Conservation (phyloP, 2,329 filamentous ascomycete genomes). For the Coniochaeta sp. region DNA sequence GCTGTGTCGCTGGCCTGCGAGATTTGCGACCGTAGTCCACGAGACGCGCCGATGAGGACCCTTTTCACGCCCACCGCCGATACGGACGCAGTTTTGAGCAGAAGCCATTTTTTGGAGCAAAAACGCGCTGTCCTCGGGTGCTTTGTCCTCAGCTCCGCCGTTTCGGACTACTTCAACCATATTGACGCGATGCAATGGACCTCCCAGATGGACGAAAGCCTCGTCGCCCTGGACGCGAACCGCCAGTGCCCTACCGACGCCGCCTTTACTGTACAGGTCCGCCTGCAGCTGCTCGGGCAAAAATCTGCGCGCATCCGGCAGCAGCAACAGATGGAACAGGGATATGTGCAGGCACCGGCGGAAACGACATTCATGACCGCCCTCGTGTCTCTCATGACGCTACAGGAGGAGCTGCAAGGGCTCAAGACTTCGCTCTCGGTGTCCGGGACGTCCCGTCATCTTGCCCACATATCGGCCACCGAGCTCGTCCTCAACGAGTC, state of each 20-base stretch:
- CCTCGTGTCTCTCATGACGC: slow-evolving; percentile 5
- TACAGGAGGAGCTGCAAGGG: slow-evolving; percentile 23
- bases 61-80: too few species aligned
- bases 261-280: slow-evolving; percentile 25
- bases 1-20: slow-evolving; percentile 29
- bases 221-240: slow-evolving; percentile 18
- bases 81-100: slow-evolving; percentile 14
- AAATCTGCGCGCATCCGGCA: slow-evolving; percentile 17
- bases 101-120: slow-evolving; percentile 17
- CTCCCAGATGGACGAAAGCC: slow-evolving; percentile 28
- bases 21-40: slow-evolving; percentile 7
- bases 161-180: slow-evolving; percentile 25
- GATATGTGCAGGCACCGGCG: slow-evolving; percentile 15
- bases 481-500: slow-evolving; percentile 12
- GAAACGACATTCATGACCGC: slow-evolving; percentile 18
- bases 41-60: background rate
- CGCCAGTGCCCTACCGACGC: slow-evolving; percentile 19
- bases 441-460: slow-evolving; percentile 1
- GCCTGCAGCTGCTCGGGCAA: slow-evolving; percentile 25
- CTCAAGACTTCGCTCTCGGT: slow-evolving; percentile 17
- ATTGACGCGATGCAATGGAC: slow-evolving; percentile 27
- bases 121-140: slow-evolving; percentile 22
- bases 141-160: slow-evolving; percentile 20
- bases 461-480: slow-evolving; percentile 9
- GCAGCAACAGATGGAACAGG: too few species aligned